A percentile compares a stretch with the other conserved stretches of the same genome.
These are phyloP conservation scores for Zymoseptoria passerinii DNA, from an alignment of 2,329 filamentous ascomycete genomes.

Conservation along the genomic window DNA sequence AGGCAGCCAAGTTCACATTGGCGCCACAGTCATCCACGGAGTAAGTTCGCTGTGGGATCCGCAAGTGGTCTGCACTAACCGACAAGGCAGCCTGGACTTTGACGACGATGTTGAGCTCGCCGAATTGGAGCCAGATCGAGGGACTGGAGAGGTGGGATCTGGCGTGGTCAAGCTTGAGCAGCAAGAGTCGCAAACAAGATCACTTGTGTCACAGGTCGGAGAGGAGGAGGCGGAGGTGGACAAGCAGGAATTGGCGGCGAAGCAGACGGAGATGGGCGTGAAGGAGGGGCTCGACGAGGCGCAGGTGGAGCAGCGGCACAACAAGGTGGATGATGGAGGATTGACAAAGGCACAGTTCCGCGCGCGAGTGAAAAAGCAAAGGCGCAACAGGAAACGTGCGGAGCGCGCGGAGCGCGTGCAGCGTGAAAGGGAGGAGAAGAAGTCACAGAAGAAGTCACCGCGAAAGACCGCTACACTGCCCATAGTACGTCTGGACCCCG, in stretches of 20 bases:
- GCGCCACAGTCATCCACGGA: not conserved
- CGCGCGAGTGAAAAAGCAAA: not conserved
- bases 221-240: not conserved
- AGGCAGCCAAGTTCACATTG: conserved; percentile 2
- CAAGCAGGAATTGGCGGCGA: not conserved
- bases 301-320: not conserved
- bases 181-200: not conserved
- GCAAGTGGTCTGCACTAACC: not conserved
- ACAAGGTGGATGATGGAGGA: not conserved
- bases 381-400: not conserved
- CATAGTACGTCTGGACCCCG: not conserved
- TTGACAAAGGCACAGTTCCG: not conserved
- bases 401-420: not conserved
- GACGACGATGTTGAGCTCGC: not conserved
- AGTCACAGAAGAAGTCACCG: not conserved
- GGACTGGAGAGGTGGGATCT: not conserved
- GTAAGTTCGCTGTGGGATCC: conserved; percentile 1
- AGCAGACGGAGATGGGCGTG: not conserved
- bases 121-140: not conserved
- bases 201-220: not conserved
- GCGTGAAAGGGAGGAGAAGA: no score
- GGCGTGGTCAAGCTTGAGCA: not conserved
- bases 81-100: not conserved
- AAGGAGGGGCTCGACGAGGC: not conserved
- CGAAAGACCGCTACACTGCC: not conserved